Evolutionary conservation across 2,329 filamentous ascomycete species (phyloP), one percentile per base, ranked within the genome.

Genomic region (Pyrenophora teres): DNA sequence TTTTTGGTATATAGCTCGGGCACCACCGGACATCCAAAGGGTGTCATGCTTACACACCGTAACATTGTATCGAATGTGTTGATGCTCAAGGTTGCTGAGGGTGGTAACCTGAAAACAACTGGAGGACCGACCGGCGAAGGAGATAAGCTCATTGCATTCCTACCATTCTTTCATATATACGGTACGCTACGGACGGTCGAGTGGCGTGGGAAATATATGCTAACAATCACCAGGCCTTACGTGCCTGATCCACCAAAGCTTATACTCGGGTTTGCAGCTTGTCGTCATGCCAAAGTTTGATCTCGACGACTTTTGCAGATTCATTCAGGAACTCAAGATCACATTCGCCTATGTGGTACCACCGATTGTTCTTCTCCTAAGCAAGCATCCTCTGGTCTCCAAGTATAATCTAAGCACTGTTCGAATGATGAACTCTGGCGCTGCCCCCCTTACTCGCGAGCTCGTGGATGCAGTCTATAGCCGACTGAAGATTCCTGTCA

Each of bases 131-230:
- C 83, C 65, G 85, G 84, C 7, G 79, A 84, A 49, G 82, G 85
- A 0, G 92, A 96, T 69, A 85, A 82, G 52, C 78, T 94, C 25
- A 74, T 97, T 6, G 89, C 89, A 1, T 87, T 96, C 52, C 74
- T 96, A 9, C 92, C 92, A 0, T 94, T 96, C 72, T 96, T 92
- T 76, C 92, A 96, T 70, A 92, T 96, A 57, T 96, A 96, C 67
- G 90, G 82, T 88, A 74, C 60, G 83, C 59, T 31, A 10, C 4
- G 23, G 30, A 67, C 5, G n/a, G 9, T 10, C 3, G 10, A 19
- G 8, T 8, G n/a, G 13, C 13, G 31, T 19, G 13, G 31, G 31
- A 44, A 12, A 6, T 31, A 36, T 9, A 6, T 9, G 27, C 42
- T 51, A 46, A 54, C 30, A 15, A 5, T 30, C 4, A 9, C 16